These are phyloP conservation scores for Fusarium illudens DNA, from an alignment of 2,329 filamentous ascomycete species.

Conservation along the genomic window DNA sequence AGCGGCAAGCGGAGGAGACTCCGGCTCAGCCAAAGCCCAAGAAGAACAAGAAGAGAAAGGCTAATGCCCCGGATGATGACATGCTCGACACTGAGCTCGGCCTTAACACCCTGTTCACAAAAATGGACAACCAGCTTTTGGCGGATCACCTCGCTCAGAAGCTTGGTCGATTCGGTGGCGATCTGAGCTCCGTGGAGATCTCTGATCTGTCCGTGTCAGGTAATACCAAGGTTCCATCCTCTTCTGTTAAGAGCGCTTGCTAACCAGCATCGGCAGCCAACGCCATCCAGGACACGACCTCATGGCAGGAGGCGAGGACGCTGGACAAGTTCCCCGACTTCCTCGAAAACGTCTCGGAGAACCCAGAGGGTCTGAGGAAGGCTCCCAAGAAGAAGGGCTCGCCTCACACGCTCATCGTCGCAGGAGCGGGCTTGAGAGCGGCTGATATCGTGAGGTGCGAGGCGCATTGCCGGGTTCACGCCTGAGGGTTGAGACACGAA, in stretches of 20 bases:
- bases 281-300: slow-evolving; percentile 81
- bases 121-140: slow-evolving; percentile 83
- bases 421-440: slow-evolving; percentile 83
- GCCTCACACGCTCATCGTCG: slow-evolving; percentile 89
- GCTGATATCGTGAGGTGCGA: slow-evolving; percentile 80
- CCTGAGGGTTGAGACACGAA: neutral
- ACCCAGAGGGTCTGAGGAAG: slow-evolving; percentile 66
- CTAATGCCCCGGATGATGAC: slow-evolving; percentile 63
- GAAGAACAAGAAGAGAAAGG: slow-evolving; percentile 66
- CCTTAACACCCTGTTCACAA: slow-evolving; percentile 80
- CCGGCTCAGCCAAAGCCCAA: slow-evolving; percentile 49
- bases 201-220: slow-evolving; percentile 83
- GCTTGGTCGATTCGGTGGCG: slow-evolving; percentile 78
- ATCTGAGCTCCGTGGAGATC: slow-evolving; percentile 84
- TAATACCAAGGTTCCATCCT: slow-evolving; percentile 49
- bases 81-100: slow-evolving; percentile 73
- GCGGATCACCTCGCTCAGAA: slow-evolving; percentile 87
- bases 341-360: slow-evolving; percentile 71
- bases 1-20: slow-evolving; percentile 64
- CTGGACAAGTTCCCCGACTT: slow-evolving; percentile 81
- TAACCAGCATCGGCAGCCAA: slow-evolving; percentile 60
- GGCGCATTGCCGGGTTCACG: neutral
- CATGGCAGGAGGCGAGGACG: slow-evolving; percentile 72
- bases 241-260: neutral
- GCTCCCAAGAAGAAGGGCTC: slow-evolving; percentile 74